A percentile compares a stretch with the other conserved stretches of the same genome.
Conservation (phyloP, 2,329 filamentous ascomycete species). For the Fusarium aywerte region DNA sequence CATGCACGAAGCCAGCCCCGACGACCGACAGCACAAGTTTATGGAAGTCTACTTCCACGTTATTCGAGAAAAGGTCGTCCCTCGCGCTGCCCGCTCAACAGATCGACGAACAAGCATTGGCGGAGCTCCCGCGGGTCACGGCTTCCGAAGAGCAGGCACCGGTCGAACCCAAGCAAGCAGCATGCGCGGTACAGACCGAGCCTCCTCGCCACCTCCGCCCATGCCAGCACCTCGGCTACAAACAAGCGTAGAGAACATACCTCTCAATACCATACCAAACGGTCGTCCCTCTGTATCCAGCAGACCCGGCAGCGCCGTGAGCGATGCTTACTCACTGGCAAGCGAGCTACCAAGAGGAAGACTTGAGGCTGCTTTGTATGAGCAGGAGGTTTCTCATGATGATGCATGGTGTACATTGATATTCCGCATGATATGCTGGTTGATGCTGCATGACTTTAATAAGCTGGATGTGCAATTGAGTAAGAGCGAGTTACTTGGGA, state of each 20-base stretch:
- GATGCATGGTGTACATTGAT: slow-evolving; percentile 66
- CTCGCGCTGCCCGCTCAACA: slow-evolving; percentile 47
- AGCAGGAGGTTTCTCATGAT: slow-evolving; percentile 48
- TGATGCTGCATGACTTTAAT: slow-evolving; percentile 67
- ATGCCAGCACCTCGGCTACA: slow-evolving; percentile 23
- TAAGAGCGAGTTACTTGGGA: slow-evolving; percentile 65
- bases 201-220: slow-evolving; percentile 10
- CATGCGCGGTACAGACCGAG: slow-evolving; percentile 25
- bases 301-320: slow-evolving; percentile 27
- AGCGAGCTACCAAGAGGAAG: slow-evolving; percentile 18
- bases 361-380: slow-evolving; percentile 32
- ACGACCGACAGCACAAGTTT: slow-evolving; percentile 61
- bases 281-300: slow-evolving; percentile 11
- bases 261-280: slow-evolving; percentile 19
- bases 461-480: slow-evolving; percentile 63
- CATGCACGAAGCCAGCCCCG: slow-evolving; percentile 59
- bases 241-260: slow-evolving; percentile 19
- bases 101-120: slow-evolving; percentile 43
- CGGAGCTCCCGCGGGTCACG: slow-evolving; percentile 37
- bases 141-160: slow-evolving; percentile 38
- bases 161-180: slow-evolving; percentile 43
- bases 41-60: slow-evolving; percentile 64
- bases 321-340: slow-evolving; percentile 20
- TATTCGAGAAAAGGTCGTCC: slow-evolving; percentile 56
- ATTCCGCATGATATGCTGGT: slow-evolving; percentile 68